Percentiles rank a stretch among this genome's conserved stretches.
Evolutionary conservation across 805 yeast species (phyloP).

Genomic region (Lipomyces orientalis): DNA sequence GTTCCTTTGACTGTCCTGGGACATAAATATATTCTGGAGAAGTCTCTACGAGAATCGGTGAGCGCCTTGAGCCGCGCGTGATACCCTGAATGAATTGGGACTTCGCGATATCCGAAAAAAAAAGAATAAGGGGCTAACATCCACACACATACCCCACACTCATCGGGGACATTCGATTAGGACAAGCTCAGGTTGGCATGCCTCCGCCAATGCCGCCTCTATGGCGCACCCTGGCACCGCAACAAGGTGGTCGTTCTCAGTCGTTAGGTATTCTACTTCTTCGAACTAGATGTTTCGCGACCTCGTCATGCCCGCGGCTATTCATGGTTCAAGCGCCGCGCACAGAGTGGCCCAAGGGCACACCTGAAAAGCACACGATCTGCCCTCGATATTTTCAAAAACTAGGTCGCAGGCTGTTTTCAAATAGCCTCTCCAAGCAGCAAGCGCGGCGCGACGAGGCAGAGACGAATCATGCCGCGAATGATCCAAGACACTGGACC

Average conservation of each 20-base stretch:
- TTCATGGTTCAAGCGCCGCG: neutral
- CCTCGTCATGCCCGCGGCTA: neutral
- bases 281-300: neutral
- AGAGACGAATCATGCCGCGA: neutral
- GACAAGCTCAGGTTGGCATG: slow-evolving; percentile 1
- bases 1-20: too few species aligned
- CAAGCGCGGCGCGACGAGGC: neutral
- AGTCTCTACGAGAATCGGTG: too few species aligned
- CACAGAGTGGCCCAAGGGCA: neutral
- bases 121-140: neutral
- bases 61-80: neutral
- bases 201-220: neutral
- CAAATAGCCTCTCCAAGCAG: neutral
- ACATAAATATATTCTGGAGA: too few species aligned
- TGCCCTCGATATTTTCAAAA: neutral
- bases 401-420: neutral
- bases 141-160: neutral
- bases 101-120: too few species aligned
- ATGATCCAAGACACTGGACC: neutral
- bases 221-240: neutral
- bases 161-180: neutral
- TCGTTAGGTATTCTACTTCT: neutral
- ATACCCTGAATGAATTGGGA: neutral
- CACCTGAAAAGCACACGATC: neutral
- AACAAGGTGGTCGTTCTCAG: neutral